Percentiles rank a stretch among this genome's conserved stretches.
Evolutionary conservation across 805 yeast species (phyloP).

Genomic region (Wickerhamomyces canadensis): DNA sequence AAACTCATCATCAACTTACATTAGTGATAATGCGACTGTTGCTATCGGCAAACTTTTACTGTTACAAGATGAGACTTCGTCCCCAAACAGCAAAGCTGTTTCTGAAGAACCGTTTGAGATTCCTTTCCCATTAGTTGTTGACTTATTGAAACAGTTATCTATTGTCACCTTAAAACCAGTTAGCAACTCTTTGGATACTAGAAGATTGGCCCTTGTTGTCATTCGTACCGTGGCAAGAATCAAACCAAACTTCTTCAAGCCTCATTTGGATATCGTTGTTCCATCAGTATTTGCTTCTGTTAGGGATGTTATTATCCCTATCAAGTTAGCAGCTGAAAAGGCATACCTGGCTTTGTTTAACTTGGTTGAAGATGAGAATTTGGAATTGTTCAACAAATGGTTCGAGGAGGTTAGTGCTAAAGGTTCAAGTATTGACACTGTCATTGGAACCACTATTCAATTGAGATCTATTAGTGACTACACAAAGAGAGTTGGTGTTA

Average conservation of each 20-base stretch:
- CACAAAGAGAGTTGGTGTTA: constrained; percentile 80
- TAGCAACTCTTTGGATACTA: constrained; percentile 64
- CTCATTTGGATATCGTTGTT: constrained; percentile 50
- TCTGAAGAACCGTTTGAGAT: constrained; percentile 31
- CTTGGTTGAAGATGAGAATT: constrained; percentile 60
- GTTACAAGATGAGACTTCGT: constrained; percentile 36
- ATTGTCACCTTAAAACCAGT: constrained; percentile 43
- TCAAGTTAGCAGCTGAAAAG: constrained; percentile 91
- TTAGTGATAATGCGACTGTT: constrained; percentile 69
- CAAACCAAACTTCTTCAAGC: constrained; percentile 47
- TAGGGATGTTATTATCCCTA: constrained; percentile 84
- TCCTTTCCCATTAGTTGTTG: constrained; percentile 34
- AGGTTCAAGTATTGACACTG: constrained; percentile 31
- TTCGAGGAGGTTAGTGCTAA: constrained; percentile 36
- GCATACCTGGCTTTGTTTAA: constrained; percentile 70
- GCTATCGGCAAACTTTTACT: constrained; percentile 81
- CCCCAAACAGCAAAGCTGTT: constrained; percentile 29
- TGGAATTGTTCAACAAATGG: constrained; percentile 60
- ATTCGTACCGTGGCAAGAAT: constrained; percentile 68
- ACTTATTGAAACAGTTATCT: constrained; percentile 49
- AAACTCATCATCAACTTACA: constrained; percentile 36
- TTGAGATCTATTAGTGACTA: constrained; percentile 81
- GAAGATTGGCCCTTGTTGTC: constrained; percentile 74
- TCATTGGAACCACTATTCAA: constrained; percentile 46
- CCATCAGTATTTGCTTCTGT: constrained; percentile 78